These are phyloP conservation scores for Colletotrichum sidae DNA, from an alignment of 2,329 filamentous ascomycete genomes.

Conservation along the genomic window DNA sequence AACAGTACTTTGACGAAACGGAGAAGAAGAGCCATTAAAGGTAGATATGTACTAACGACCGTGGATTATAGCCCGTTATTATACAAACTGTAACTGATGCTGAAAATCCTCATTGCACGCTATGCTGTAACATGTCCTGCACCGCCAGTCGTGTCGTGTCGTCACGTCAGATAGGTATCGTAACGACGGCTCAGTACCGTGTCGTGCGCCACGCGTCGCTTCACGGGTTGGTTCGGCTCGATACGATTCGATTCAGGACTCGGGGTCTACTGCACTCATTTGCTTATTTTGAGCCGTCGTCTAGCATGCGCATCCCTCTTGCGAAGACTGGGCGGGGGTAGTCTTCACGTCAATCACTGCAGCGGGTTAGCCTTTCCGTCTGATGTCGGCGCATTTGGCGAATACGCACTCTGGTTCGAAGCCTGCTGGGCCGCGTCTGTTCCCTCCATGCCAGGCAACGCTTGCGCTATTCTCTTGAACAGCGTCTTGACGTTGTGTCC, in stretches of 20 bases:
- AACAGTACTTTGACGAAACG: not conserved
- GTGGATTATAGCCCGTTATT: slow-evolving; percentile 39
- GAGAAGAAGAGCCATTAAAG: slow-evolving; percentile 35
- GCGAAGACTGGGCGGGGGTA: slow-evolving; percentile 74
- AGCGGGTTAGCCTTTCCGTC: slow-evolving; percentile 41
- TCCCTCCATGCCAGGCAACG: slow-evolving; percentile 96
- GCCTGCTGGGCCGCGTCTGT: slow-evolving; percentile 81
- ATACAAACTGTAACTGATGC: slow-evolving; percentile 41
- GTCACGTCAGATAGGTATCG: slow-evolving; percentile 3
- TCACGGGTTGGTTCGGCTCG: slow-evolving; percentile 34
- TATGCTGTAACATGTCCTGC: slow-evolving; percentile 45
- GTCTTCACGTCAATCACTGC: slow-evolving; percentile 95
- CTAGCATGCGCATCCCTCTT: slow-evolving; percentile 80
- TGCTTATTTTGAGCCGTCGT: slow-evolving; percentile 10
- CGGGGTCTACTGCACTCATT: slow-evolving; percentile 15
- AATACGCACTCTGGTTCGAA: slow-evolving; percentile 78
- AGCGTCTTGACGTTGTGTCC: slow-evolving; percentile 98
- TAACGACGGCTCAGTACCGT: slow-evolving; percentile 31
- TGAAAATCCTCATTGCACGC: slow-evolving; percentile 42
- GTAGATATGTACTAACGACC: slow-evolving; percentile 39
- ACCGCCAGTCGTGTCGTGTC: slow-evolving; percentile 30
- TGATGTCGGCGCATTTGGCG: not conserved
- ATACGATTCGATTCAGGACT: no score
- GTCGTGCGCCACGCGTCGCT: slow-evolving; percentile 14
- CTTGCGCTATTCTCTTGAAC: slow-evolving; percentile 98